Conservation (phyloP, 2,329 filamentous ascomycete genomes). For the Nothophaeocryptopus gaeumannii region DNA sequence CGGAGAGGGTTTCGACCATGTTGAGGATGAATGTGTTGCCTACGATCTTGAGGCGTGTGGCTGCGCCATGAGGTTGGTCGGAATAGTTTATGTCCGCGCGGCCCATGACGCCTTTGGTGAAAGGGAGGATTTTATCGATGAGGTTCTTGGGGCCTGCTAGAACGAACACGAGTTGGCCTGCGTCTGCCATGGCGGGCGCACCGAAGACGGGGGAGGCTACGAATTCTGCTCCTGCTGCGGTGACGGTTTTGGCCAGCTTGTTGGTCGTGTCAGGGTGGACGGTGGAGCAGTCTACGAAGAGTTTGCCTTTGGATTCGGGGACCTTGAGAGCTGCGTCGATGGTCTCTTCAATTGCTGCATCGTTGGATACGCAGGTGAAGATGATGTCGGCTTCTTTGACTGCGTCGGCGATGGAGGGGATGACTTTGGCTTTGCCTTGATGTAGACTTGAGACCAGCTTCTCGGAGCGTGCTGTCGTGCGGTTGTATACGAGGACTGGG, state of each 20-base stretch:
- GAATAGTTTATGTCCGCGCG: conserved; percentile 68
- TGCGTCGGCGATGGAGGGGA: conserved; percentile 62
- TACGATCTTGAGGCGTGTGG: conserved; percentile 73
- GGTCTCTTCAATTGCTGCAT: conserved; percentile 65
- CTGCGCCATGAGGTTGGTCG: conserved; percentile 65
- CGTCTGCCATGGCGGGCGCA: conserved; percentile 66
- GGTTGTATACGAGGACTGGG: conserved; percentile 77
- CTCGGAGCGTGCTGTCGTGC: conserved; percentile 63
- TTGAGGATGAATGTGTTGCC: conserved; percentile 84
- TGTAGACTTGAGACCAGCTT: conserved; percentile 62
- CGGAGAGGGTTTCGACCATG: conserved; percentile 75
- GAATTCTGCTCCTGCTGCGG: conserved; percentile 65
- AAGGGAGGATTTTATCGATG: conserved; percentile 65
- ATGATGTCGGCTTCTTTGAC: conserved; percentile 71
- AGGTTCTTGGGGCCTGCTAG: conserved; percentile 62
- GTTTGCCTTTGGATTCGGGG: conserved; percentile 67
- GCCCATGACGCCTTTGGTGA: conserved; percentile 69
- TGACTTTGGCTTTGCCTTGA: conserved; percentile 61
- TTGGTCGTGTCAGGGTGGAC: conserved; percentile 80
- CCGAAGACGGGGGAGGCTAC: conserved; percentile 74
- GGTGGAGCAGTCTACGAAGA: conserved; percentile 85
- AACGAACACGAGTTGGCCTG: conserved; percentile 69
- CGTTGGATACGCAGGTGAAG: conserved; percentile 78
- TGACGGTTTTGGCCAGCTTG: conserved; percentile 58
- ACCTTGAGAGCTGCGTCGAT: conserved; percentile 56